Percentiles rank a stretch among this genome's conserved stretches.
Conservation (phyloP, 495 filamentous ascomycete species). For the Aspergillus hancockii region DNA sequence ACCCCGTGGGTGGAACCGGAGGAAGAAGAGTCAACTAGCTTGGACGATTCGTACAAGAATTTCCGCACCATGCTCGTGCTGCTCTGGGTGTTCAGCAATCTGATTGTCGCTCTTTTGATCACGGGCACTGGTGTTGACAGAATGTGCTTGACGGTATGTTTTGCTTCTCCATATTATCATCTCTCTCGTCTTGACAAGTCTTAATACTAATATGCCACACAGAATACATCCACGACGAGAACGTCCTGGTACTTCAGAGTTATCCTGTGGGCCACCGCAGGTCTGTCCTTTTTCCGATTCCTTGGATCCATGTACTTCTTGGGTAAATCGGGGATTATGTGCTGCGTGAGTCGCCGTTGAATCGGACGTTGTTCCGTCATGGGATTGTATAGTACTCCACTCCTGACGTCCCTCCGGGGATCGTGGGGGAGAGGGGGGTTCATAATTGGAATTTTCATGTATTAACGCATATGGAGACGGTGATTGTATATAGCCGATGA, state of each 20-base stretch:
- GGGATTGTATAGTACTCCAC: slow-evolving; percentile 1
- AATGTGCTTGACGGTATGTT: slow-evolving; percentile 78
- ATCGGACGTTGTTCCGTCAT: neutral
- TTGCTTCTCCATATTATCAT: neutral
- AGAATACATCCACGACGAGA: slow-evolving; percentile 58
- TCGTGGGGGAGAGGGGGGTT: neutral
- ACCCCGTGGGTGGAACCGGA: slow-evolving; percentile 72
- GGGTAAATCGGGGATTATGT: slow-evolving; percentile 83
- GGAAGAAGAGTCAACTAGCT: slow-evolving; percentile 70
- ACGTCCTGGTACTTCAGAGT: slow-evolving; percentile 88
- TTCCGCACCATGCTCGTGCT: slow-evolving; percentile 93
- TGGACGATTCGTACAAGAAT: slow-evolving; percentile 96
- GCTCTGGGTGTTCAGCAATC: slow-evolving; percentile 92
- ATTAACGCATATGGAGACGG: slow-evolving; percentile 6
- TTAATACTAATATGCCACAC: slow-evolving; percentile 8
- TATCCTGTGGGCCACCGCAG: slow-evolving; percentile 85
- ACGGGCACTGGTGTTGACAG: slow-evolving; percentile 75
- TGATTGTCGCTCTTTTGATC: slow-evolving; percentile 76
- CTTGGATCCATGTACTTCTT: slow-evolving; percentile 89
- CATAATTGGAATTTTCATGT: slow-evolving; percentile 3
- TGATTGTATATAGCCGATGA: slow-evolving; percentile 6
- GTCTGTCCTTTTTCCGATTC: slow-evolving; percentile 81
- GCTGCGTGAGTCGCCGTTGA: slow-evolving; percentile 81
- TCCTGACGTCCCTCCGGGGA: neutral
- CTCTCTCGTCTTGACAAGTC: no score